A percentile compares a stretch with the other conserved stretches of the same genome.
Evolutionary conservation across 495 filamentous ascomycete genomes (phyloP).

Genomic region (Daldinia concentrica): DNA sequence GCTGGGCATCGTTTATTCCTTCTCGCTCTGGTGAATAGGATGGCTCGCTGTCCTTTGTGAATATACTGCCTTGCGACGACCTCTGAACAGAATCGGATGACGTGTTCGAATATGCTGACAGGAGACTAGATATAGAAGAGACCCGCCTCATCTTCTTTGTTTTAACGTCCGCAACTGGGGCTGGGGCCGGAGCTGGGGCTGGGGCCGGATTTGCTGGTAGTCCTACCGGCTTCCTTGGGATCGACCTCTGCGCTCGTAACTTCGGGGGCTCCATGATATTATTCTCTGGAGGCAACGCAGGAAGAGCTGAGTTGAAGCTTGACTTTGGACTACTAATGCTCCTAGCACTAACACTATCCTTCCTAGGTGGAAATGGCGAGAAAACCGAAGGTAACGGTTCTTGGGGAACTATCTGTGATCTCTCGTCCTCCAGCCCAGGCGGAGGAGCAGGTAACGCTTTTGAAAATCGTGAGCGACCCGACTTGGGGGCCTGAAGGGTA

Average conservation of each 20-base stretch:
- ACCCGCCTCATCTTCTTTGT: slow-evolving; percentile 42
- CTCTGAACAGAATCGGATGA: slow-evolving; percentile 50
- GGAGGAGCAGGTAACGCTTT: slow-evolving; percentile 49
- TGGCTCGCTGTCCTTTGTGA: slow-evolving; percentile 48
- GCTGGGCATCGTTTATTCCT: slow-evolving; percentile 30
- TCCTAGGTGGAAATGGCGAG: slow-evolving; percentile 41
- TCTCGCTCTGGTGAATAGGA: slow-evolving; percentile 47
- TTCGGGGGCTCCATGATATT: slow-evolving; percentile 20
- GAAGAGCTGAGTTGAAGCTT: slow-evolving; percentile 37
- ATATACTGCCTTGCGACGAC: slow-evolving; percentile 48
- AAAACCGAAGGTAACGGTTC: slow-evolving; percentile 27
- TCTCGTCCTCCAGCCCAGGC: slow-evolving; percentile 30
- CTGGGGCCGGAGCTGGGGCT: slow-evolving; percentile 19
- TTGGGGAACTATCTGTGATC: slow-evolving; percentile 31
- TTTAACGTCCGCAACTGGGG: slow-evolving; percentile 24
- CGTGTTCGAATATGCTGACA: slow-evolving; percentile 57
- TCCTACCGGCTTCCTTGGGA: slow-evolving; percentile 44
- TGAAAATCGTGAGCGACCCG: slow-evolving; percentile 49
- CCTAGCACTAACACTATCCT: slow-evolving; percentile 37
- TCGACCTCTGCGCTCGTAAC: slow-evolving; percentile 34
- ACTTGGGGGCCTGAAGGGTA: slow-evolving; percentile 40
- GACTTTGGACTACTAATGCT: slow-evolving; percentile 25
- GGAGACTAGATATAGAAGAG: slow-evolving; percentile 57
- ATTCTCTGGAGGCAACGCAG: slow-evolving; percentile 29
- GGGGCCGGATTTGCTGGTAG: slow-evolving; percentile 25